These are phyloP conservation scores for Durusdinium trenchii DNA, from an alignment of 73 alveolate species.

Conservation along the genomic window DNA sequence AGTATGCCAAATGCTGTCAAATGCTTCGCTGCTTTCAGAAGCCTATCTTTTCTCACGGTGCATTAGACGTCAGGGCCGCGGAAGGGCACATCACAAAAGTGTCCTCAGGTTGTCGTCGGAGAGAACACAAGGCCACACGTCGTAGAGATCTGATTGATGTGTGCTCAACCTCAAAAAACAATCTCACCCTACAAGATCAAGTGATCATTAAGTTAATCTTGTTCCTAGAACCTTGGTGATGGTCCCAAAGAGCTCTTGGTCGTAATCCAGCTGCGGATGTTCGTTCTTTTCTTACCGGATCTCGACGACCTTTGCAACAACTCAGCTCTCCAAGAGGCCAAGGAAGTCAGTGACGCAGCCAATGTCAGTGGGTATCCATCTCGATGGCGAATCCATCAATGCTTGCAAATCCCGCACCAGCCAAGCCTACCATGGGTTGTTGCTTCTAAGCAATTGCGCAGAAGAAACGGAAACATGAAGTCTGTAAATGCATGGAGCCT, in stretches of 20 bases:
- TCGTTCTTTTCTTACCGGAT: too few species aligned
- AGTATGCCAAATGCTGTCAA: not conserved
- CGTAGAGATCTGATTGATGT: not conserved
- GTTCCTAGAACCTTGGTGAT: too few species aligned
- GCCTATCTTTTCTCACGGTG: not conserved
- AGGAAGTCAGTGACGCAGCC: conserved; percentile 72
- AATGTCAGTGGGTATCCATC: conserved; percentile 53
- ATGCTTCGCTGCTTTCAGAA: not conserved
- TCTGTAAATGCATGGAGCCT: too few species aligned
- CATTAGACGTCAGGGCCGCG: conserved; percentile 42
- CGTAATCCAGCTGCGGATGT: too few species aligned
- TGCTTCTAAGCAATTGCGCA: not conserved
- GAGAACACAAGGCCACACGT: too few species aligned
- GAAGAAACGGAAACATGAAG: too few species aligned
- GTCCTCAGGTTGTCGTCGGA: not conserved
- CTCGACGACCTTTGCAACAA: too few species aligned
- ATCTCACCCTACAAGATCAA: not conserved
- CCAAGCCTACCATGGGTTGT: conserved; percentile 1
- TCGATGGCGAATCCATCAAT: conserved; percentile 43
- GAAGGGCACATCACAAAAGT: conserved; percentile 62
- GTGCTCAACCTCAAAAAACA: not conserved
- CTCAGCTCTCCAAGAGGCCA: conserved; percentile 22
- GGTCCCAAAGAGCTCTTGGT: too few species aligned
- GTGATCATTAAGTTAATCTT: too few species aligned
- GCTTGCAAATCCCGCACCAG: conserved; percentile 56